These are phyloP conservation scores for Neurospora sp. DNA, from an alignment of 495 filamentous ascomycete species.

Conservation along the genomic window DNA sequence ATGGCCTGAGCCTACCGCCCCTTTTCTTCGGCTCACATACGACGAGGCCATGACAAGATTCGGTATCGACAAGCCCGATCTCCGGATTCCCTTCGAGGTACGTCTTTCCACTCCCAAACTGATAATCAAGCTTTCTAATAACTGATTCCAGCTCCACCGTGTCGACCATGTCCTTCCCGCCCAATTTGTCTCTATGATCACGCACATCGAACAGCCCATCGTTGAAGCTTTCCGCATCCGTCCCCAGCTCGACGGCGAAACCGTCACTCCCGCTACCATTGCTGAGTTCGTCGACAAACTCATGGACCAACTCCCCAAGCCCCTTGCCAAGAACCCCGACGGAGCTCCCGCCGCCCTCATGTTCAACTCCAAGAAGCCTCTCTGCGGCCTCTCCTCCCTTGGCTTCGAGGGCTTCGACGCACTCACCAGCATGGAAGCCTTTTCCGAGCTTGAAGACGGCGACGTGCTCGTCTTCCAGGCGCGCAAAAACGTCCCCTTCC, in stretches of 20 bases:
- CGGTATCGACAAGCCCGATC: slow-evolving; percentile 88
- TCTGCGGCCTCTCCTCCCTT: slow-evolving; percentile 61
- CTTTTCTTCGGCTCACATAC: slow-evolving; percentile 48
- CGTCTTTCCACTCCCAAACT: not conserved
- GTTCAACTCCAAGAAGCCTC: slow-evolving; percentile 55
- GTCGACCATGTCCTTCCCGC: slow-evolving; percentile 52
- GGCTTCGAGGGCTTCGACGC: slow-evolving; percentile 62
- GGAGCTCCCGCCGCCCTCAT: slow-evolving; percentile 70
- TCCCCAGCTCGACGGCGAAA: slow-evolving; percentile 10
- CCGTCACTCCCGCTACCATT: slow-evolving; percentile 11
- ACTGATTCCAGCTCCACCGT: slow-evolving; percentile 42
- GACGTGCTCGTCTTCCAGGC: slow-evolving; percentile 75
- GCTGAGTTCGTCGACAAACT: slow-evolving; percentile 53
- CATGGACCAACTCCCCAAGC: slow-evolving; percentile 51
- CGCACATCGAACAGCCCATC: slow-evolving; percentile 46
- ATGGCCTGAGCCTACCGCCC: slow-evolving; percentile 8
- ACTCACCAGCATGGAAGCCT: slow-evolving; percentile 13
- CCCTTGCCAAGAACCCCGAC: slow-evolving; percentile 53
- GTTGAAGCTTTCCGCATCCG: slow-evolving; percentile 63
- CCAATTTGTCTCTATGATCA: slow-evolving; percentile 65
- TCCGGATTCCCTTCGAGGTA: slow-evolving; percentile 47
- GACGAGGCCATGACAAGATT: slow-evolving; percentile 67
- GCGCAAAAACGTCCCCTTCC: slow-evolving; percentile 48
- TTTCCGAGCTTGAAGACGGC: slow-evolving; percentile 39
- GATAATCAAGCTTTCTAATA: slow-evolving; percentile 7